Evolutionary conservation across 73 alveolate genomes (phyloP).

Genomic region (Durusdinium trenchii): DNA sequence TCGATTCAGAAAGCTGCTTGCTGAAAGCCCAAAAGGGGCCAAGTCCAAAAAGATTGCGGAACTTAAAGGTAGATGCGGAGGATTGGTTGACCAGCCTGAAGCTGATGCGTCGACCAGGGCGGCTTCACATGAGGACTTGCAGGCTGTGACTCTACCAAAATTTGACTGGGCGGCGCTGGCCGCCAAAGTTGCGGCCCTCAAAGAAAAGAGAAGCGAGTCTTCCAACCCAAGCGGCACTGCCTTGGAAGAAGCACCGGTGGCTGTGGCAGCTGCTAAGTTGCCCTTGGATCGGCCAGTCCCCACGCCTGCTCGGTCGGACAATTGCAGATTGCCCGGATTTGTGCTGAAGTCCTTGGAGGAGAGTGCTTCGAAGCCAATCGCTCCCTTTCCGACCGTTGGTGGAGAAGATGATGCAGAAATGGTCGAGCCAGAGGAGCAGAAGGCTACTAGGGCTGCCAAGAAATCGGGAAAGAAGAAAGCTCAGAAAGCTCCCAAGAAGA

Average conservation of each 20-base stretch:
- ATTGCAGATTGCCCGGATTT: background rate
- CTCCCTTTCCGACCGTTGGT: background rate
- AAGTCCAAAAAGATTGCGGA: background rate
- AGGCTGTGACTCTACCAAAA: too few species aligned
- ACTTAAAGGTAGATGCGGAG: too few species aligned
- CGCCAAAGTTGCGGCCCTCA: background rate
- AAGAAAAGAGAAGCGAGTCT: too few species aligned
- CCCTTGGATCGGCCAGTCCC: background rate
- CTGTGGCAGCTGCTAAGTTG: background rate
- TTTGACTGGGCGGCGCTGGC: background rate
- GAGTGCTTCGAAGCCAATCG: background rate
- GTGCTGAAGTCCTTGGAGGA: background rate
- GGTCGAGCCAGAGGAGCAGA: background rate
- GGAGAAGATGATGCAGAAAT: background rate
- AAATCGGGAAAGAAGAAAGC: background rate
- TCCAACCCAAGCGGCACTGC: too few species aligned
- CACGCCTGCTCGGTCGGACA: background rate
- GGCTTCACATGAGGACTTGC: too few species aligned
- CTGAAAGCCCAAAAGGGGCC: background rate
- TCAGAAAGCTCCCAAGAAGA: background rate
- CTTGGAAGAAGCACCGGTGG: background rate
- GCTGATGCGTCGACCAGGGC: too few species aligned
- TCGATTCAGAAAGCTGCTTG: background rate
- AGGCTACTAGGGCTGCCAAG: constrained; percentile 10
- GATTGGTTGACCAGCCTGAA: too few species aligned